Evolutionary conservation across 768 basidiomycete genomes (phyloP).

Genomic region (Suillus tomentosus): DNA sequence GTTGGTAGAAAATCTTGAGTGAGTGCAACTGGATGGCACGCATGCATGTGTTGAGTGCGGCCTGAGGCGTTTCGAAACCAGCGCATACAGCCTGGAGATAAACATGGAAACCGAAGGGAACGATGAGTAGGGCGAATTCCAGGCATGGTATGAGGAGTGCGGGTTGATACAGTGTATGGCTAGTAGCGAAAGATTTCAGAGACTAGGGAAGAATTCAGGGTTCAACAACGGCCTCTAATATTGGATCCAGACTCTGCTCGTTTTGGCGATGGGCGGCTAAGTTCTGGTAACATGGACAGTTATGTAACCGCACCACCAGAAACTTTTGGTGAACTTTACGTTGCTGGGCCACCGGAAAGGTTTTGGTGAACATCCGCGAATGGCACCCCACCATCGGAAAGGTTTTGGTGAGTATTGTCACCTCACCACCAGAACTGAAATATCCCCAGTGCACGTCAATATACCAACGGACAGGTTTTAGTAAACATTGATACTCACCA

Average conservation of each 20-base stretch:
- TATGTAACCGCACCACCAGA: too few relatives aligned
- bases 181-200: too few relatives aligned
- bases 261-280: too few relatives aligned
- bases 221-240: too few relatives aligned
- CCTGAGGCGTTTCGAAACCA: conserved; percentile 5
- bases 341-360: background rate
- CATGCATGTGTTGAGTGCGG: conserved; percentile 10
- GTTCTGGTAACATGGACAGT: too few relatives aligned
- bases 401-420: background rate
- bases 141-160: background rate
- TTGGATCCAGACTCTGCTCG: too few relatives aligned
- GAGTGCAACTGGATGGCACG: conserved; percentile 2
- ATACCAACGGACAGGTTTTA: too few relatives aligned
- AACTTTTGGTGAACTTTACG: too few relatives aligned
- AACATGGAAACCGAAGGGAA: background rate
- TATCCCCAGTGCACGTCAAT: too few relatives aligned
- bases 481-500: background rate
- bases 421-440: too few relatives aligned
- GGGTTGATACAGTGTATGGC: background rate
- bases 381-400: background rate
- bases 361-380: background rate
- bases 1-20: background rate
- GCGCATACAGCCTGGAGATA: background rate
- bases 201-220: too few relatives aligned
- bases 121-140: background rate